phyloP scores from a whole-genome alignment of 2,329 filamentous ascomycete species.

The Byssochlamys sp. region DNA sequence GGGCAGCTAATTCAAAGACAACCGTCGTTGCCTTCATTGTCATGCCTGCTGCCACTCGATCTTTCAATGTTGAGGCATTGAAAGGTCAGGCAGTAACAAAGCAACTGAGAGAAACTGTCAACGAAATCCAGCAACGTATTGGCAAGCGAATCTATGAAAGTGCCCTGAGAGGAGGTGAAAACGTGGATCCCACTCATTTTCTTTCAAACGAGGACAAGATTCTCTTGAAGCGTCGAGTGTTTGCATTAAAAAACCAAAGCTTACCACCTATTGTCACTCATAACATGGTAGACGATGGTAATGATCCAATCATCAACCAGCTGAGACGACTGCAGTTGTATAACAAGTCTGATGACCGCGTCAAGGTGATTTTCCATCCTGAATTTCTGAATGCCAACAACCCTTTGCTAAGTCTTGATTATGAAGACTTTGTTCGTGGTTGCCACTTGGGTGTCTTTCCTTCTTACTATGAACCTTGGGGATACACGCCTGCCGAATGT shows the following conservation, averaged over 20 bases:
- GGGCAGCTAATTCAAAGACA: slow-evolving; percentile 72
- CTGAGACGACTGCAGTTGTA: slow-evolving; percentile 92
- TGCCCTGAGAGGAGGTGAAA: slow-evolving; percentile 87
- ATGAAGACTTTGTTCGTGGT: slow-evolving; percentile 95
- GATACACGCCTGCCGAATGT: slow-evolving; percentile 94
- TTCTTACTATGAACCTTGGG: slow-evolving; percentile 98
- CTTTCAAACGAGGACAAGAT: too few relatives aligned
- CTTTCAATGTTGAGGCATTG: slow-evolving; percentile 85
- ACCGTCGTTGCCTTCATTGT: slow-evolving; percentile 97
- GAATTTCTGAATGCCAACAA: slow-evolving; percentile 95
- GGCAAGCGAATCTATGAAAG: slow-evolving; percentile 90
- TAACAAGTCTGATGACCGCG: slow-evolving; percentile 87
- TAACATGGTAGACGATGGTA: slow-evolving; percentile 91
- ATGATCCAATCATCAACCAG: slow-evolving; percentile 92
- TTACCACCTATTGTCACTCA: slow-evolving; percentile 95
- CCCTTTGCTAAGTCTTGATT: slow-evolving; percentile 87
- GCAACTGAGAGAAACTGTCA: slow-evolving; percentile 82
- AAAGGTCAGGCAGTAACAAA: slow-evolving; percentile 97
- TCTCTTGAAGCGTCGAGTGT: slow-evolving; percentile 88
- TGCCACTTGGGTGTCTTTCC: slow-evolving; percentile 92
- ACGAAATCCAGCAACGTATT: slow-evolving; percentile 83
- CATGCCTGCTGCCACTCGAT: slow-evolving; percentile 93
- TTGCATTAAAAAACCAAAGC: slow-evolving; percentile 86
- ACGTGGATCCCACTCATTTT: too few relatives aligned
- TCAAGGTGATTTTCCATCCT: slow-evolving; percentile 96